These are phyloP conservation scores for Abrus precatorius DNA, from an alignment of 306 rosid species.

Conservation along the genomic window DNA sequence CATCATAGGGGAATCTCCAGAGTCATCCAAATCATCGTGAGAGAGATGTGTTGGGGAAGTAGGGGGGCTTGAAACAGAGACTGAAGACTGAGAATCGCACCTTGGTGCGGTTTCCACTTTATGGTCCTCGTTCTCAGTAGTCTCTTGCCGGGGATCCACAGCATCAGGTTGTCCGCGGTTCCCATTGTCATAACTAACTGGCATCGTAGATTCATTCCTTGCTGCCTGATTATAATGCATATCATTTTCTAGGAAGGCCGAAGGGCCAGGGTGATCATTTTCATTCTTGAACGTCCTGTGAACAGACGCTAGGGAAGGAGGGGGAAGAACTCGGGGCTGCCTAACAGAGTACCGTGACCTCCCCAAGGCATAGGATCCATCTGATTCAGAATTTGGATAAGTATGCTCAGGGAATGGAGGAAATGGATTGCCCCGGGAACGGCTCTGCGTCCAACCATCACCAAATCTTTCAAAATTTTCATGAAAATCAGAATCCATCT, in stretches of 20 bases:
- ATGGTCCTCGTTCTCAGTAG: slow-evolving; percentile 60
- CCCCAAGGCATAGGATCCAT: slow-evolving; percentile 74
- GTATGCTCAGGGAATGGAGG: slow-evolving; percentile 70
- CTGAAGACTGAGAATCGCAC: slow-evolving; percentile 97
- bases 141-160: slow-evolving; percentile 59
- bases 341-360: slow-evolving; percentile 82
- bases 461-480: slow-evolving; percentile 75
- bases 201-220: slow-evolving; percentile 60
- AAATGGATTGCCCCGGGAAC: slow-evolving; percentile 62
- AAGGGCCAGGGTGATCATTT: slow-evolving; percentile 62
- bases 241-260: slow-evolving; percentile 70
- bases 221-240: slow-evolving; percentile 62
- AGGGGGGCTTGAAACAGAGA: slow-evolving; percentile 94
- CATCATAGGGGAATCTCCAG: slow-evolving; percentile 69
- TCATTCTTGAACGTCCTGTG: slow-evolving; percentile 69
- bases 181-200: slow-evolving; percentile 61
- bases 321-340: slow-evolving; percentile 98
- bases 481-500: slow-evolving; percentile 72
- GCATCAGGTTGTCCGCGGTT: slow-evolving; percentile 61
- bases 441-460: slow-evolving; percentile 80
- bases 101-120: slow-evolving; percentile 61
- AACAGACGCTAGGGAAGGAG: slow-evolving; percentile 73
- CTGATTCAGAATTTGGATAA: slow-evolving; percentile 73
- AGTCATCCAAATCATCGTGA: slow-evolving; percentile 90
- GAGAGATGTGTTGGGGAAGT: slow-evolving; percentile 95